These are phyloP conservation scores for Fraxinus albicans DNA, from an alignment of 305 asterid species.

Conservation along the genomic window DNA sequence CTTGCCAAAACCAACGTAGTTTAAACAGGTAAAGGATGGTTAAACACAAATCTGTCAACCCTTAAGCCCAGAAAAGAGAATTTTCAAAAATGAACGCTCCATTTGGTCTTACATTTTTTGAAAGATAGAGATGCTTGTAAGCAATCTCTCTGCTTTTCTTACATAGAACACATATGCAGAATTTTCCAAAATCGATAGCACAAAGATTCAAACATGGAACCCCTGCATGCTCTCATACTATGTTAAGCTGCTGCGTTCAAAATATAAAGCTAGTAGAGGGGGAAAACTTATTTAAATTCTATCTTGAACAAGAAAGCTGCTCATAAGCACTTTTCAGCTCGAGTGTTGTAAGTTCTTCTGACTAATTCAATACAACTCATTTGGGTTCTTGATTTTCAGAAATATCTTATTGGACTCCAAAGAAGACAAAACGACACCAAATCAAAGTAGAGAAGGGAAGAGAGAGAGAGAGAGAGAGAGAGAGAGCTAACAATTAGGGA, in stretches of 20 bases:
- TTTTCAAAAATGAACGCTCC: neutral
- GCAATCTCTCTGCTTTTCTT: neutral
- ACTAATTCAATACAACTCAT: too few relatives aligned
- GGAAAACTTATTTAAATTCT: neutral
- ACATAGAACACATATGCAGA: neutral
- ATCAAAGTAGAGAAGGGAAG: neutral
- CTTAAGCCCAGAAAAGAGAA: neutral
- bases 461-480: neutral
- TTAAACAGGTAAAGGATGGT: neutral
- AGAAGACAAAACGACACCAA: neutral
- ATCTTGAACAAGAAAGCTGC: neutral
- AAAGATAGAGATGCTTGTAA: too few relatives aligned
- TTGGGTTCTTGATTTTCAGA: neutral
- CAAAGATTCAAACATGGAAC: neutral
- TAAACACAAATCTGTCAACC: neutral
- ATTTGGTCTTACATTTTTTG: too few relatives aligned
- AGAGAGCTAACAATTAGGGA: constrained; percentile 73
- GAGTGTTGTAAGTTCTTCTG: neutral
- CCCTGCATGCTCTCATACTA: neutral
- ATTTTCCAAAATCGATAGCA: neutral
- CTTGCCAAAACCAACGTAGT: neutral
- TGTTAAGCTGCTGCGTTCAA: neutral
- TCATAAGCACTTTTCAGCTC: neutral
- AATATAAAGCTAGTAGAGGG: neutral
- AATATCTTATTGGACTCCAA: neutral